phyloP scores from a whole-genome alignment of 306 rosid genomes.

The Prunus fruticosa region DNA sequence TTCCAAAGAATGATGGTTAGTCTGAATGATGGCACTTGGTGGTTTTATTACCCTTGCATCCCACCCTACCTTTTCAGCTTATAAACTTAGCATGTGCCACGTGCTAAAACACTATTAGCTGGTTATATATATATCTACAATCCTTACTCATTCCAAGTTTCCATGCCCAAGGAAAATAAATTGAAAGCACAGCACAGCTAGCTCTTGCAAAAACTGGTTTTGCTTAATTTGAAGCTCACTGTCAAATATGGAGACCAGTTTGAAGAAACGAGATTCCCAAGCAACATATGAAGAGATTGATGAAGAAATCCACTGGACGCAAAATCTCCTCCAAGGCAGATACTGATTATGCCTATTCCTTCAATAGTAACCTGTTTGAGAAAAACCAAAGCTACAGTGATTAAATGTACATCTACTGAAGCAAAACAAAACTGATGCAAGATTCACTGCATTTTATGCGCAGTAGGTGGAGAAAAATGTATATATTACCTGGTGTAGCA shows the following conservation, averaged over 20 bases:
- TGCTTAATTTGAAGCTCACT: no score
- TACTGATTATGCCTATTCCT: conserved; percentile 77
- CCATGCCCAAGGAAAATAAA: no score
- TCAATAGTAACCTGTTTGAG: conserved; percentile 83
- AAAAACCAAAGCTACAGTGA: conserved; percentile 32
- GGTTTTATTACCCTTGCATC: no score
- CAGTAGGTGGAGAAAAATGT: conserved; percentile 21
- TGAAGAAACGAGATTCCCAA: conserved; percentile 79
- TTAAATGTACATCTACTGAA: neutral
- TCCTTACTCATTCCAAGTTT: no score
- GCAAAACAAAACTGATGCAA: neutral
- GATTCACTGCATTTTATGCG: neutral
- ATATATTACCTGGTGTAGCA: conserved; percentile 81
- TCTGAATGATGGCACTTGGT: no score
- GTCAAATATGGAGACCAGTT: conserved; percentile 6
- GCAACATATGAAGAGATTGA: conserved; percentile 83
- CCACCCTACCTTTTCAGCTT: no score
- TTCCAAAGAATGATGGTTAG: no score
- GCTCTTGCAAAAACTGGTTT: no score
- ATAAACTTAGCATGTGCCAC: no score
- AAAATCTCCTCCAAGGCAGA: conserved; percentile 80
- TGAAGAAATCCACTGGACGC: conserved; percentile 83
- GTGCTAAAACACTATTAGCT: no score
- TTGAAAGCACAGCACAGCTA: no score
- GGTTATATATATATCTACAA: no score